A percentile compares a stretch with the other conserved stretches of the same genome.
phyloP scores from a whole-genome alignment of 805 yeast species.

The Candida schatavii region DNA sequence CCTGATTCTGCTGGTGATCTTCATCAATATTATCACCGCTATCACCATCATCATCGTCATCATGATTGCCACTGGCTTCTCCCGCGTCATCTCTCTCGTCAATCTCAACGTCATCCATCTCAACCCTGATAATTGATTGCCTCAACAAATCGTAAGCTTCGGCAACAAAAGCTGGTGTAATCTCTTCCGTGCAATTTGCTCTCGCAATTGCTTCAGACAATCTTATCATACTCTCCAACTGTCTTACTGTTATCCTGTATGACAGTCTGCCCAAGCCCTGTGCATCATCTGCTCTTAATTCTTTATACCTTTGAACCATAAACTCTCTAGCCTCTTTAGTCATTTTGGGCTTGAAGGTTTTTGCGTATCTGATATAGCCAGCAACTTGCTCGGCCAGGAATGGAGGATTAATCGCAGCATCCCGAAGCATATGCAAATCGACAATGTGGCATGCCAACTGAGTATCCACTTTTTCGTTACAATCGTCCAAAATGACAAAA shows the following conservation, averaged over 20 bases:
- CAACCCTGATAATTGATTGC: conserved; percentile 90
- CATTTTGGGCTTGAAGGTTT: conserved; percentile 88
- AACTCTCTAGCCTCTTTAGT: conserved; percentile 75
- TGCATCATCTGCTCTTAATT: conserved; percentile 84
- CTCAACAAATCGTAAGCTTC: conserved; percentile 90
- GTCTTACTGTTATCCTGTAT: conserved; percentile 95
- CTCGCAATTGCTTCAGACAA: conserved; percentile 94
- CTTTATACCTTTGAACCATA: conserved; percentile 77
- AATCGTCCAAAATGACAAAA: conserved; percentile 91
- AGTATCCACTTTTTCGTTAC: conserved; percentile 87
- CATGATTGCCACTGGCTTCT: too few relatives aligned
- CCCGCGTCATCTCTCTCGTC: conserved; percentile 54
- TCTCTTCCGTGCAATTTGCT: conserved; percentile 90
- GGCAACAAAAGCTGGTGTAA: conserved; percentile 80
- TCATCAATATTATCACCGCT: background rate
- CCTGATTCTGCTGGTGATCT: conserved; percentile 7
- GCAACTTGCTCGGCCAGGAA: conserved; percentile 83
- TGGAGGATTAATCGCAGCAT: conserved; percentile 87
- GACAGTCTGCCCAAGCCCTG: conserved; percentile 83
- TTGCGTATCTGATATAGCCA: conserved; percentile 86
- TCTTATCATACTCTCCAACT: conserved; percentile 89
- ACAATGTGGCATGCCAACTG: conserved; percentile 91
- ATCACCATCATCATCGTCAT: conserved; percentile 1
- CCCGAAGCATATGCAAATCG: conserved; percentile 85
- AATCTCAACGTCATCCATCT: conserved; percentile 86